These are phyloP conservation scores for Porcisia deanei DNA, from an alignment of 208 protist species.

Conservation along the genomic window DNA sequence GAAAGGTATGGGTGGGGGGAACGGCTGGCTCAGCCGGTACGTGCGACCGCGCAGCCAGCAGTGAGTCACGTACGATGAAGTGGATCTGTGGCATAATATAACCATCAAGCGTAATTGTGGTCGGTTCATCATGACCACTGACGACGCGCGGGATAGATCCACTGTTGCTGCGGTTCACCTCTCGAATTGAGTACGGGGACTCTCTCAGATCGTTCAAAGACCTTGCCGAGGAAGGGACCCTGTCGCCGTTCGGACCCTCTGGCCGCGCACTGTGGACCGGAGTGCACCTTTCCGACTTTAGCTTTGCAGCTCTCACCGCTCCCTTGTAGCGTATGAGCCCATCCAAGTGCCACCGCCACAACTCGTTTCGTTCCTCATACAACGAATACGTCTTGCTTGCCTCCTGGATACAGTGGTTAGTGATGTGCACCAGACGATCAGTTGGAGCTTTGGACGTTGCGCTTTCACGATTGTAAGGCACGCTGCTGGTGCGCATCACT, in stretches of 20 bases:
- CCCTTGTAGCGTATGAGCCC: conserved; percentile 76
- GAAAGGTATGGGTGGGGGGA: conserved; percentile 73
- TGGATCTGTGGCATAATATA: conserved; percentile 76
- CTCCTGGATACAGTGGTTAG: conserved; percentile 92
- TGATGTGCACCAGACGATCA: conserved; percentile 70
- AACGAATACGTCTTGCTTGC: conserved; percentile 48
- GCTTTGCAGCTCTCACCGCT: conserved; percentile 23
- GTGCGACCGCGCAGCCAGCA: conserved; percentile 44
- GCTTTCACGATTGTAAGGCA: conserved; percentile 51
- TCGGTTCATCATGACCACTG: conserved; percentile 4
- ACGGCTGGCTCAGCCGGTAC: conserved; percentile 46
- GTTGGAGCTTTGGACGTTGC: conserved; percentile 43
- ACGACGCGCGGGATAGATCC: not conserved
- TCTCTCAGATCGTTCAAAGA: conserved; percentile 10
- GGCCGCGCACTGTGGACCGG: conserved; percentile 20
- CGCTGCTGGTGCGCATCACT: conserved; percentile 86
- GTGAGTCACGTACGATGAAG: conserved; percentile 65
- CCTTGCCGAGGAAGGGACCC: not conserved
- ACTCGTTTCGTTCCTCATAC: conserved; percentile 79
- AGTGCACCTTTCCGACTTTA: conserved; percentile 19
- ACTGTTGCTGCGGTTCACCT: conserved; percentile 9
- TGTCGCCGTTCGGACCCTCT: conserved; percentile 18
- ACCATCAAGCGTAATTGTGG: conserved; percentile 46
- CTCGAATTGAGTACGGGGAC: conserved; percentile 23
- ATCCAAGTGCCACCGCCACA: conserved; percentile 81